Conservation (phyloP, 805 yeast species). For the Teunomyces aglyptinius region DNA sequence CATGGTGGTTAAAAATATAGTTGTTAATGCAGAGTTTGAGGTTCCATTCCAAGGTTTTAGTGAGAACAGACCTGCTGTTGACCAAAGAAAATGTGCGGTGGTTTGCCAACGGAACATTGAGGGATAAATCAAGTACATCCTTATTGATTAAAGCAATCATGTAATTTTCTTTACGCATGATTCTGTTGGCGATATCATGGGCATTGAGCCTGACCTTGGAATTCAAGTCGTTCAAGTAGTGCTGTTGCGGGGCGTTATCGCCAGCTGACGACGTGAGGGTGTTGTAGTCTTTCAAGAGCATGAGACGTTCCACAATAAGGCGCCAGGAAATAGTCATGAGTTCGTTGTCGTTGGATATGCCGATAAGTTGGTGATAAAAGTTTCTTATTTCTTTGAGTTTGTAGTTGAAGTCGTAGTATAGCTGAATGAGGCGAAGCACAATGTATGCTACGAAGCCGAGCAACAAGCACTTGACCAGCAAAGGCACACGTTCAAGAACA, state of each 20-base stretch:
- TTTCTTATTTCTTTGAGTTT: constrained; percentile 71
- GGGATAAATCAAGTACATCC: constrained; percentile 63
- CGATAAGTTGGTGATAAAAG: constrained; percentile 71
- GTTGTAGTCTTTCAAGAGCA: constrained; percentile 76
- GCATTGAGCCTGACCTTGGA: constrained; percentile 81
- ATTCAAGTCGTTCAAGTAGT: constrained; percentile 50
- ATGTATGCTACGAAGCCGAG: constrained; percentile 60
- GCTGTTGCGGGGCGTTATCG: constrained; percentile 17
- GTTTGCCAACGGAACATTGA: constrained; percentile 23
- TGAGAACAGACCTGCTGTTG: constrained; percentile 41
- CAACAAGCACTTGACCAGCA: constrained; percentile 53
- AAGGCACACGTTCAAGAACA: constrained; percentile 41
- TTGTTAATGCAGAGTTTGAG: constrained; percentile 84
- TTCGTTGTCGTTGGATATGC: constrained; percentile 69
- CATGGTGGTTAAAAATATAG: constrained; percentile 77
- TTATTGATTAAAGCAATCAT: constrained; percentile 86
- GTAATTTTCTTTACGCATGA: constrained; percentile 94
- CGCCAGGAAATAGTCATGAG: constrained; percentile 94
- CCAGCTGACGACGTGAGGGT: constrained; percentile 53
- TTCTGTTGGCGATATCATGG: constrained; percentile 90
- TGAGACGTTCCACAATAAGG: constrained; percentile 70
- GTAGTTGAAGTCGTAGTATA: constrained; percentile 56
- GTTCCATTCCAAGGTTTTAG: constrained; percentile 94
- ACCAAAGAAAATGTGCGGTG: constrained; percentile 2
- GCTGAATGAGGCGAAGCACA: constrained; percentile 49